Conservation (phyloP, 768 basidiomycete species). For the Agrocybe praecox region DNA sequence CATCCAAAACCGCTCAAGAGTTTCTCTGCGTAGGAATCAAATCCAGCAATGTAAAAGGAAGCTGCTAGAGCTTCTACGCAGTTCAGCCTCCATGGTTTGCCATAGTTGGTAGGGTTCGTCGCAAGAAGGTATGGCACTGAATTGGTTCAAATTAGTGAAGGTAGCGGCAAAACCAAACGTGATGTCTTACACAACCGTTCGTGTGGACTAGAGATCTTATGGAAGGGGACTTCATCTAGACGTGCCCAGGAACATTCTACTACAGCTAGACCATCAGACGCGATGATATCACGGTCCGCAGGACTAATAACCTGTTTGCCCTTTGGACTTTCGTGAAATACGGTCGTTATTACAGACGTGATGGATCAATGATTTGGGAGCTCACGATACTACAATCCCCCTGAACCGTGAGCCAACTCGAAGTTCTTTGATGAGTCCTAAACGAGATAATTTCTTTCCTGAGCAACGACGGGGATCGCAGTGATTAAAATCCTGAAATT, state of each 20-base stretch:
- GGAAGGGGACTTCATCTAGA: constrained; percentile 91
- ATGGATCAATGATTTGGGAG: neutral
- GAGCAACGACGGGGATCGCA: constrained; percentile 85
- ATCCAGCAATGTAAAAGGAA: constrained; percentile 92
- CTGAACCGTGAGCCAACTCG: constrained; percentile 84
- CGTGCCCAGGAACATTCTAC: constrained; percentile 99
- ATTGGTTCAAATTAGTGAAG: neutral
- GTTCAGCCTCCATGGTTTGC: constrained; percentile 94
- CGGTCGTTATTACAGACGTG: no score
- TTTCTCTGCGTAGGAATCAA: constrained; percentile 76
- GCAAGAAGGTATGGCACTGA: constrained; percentile 94
- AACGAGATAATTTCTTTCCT: constrained; percentile 88
- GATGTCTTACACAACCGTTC: constrained; percentile 79
- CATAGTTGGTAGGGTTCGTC: constrained; percentile 97
- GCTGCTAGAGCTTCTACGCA: constrained; percentile 96
- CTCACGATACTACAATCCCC: constrained; percentile 94
- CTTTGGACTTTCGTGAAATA: constrained; percentile 59
- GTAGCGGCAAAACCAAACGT: neutral
- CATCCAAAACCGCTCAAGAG: constrained; percentile 86
- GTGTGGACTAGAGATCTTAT: constrained; percentile 90
- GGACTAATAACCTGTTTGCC: constrained; percentile 80
- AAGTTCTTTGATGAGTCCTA: constrained; percentile 84
- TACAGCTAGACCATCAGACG: constrained; percentile 83
- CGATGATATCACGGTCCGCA: constrained; percentile 80
- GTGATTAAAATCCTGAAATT: constrained; percentile 94